phyloP scores from a whole-genome alignment of 305 asterid species.

The Fraxinus ornus region DNA sequence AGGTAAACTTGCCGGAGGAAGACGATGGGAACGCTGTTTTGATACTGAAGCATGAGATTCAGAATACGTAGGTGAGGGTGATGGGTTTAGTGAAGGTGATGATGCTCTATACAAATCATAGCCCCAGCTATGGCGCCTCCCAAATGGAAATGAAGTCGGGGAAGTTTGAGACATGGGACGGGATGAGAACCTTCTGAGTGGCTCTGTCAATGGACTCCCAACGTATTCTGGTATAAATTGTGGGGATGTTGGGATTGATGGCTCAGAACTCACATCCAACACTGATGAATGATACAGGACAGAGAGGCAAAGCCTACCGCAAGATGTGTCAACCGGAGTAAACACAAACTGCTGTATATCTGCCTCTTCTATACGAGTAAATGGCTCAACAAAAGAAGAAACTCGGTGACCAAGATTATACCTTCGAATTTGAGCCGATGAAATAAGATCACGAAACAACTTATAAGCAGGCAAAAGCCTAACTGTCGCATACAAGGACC shows the following conservation, averaged over 20 bases:
- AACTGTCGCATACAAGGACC: conserved; percentile 75
- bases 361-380: conserved; percentile 73
- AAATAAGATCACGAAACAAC: conserved; percentile 69
- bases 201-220: conserved; percentile 91
- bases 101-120: conserved; percentile 68
- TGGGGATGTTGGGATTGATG: conserved; percentile 76
- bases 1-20: conserved; percentile 57
- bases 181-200: conserved; percentile 64
- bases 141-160: conserved; percentile 56
- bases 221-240: conserved; percentile 80
- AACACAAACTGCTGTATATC: conserved; percentile 77
- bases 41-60: conserved; percentile 50
- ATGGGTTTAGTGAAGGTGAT: conserved; percentile 61
- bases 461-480: conserved; percentile 88
- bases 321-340: conserved; percentile 70
- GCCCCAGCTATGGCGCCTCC: conserved; percentile 89
- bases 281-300: conserved; percentile 66
- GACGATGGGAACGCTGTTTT: conserved; percentile 40
- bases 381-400: conserved; percentile 79
- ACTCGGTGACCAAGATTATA: conserved; percentile 71
- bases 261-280: conserved; percentile 63
- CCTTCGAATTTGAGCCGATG: conserved; percentile 55
- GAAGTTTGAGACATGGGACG: conserved; percentile 49
- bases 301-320: conserved; percentile 81
- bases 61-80: conserved; percentile 73